Evolutionary conservation across 2,329 filamentous ascomycete species (phyloP), one percentile per base, ranked within the genome.

Genomic region (Exophiala sp.): DNA sequence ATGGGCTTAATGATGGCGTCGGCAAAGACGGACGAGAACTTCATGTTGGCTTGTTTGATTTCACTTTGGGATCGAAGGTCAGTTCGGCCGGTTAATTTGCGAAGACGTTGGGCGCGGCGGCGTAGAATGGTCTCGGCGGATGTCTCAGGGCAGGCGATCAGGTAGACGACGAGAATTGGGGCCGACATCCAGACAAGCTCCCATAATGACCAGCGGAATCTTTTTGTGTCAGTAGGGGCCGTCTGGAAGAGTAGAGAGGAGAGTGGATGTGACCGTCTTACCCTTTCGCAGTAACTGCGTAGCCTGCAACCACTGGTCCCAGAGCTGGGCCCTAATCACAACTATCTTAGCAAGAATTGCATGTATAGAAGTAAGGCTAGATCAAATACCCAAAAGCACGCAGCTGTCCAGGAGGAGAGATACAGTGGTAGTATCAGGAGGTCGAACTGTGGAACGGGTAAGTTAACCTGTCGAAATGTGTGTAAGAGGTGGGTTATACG

Each of bases 131-230:
- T 85, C 2, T 77, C 70, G 0, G 76, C 67, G 49, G 74, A 80
- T 0, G 85, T 88, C 71, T 88, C 85, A 0, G 85, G 85, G 11
- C 87, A 76, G 58, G 81, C 74, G 59, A 84, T 65, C 62, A 85
- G 76, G 76, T 87, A 79, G 48, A 78, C 51, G 14, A 85, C 60
- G 59, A 85, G 78, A 42, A 84, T 66, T 0, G 83, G 83, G 0
- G 73, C 76, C 0, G 81, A 74, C 11, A 81, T 75, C 81, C 82
- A 86, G 52, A 87, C 71, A 52, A 85, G 79, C 63, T 85, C 81
- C 74, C 80, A 63, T 2, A 63, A 29, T 5, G 79, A 78, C 82
- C 82, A 86, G n/a, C 81, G 72, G 82, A 83, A 86, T 55, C 69
- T 70, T 14, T 74, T 3, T 73, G 76, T 2, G 75, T 73, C 3